Base-by-base conservation (phyloP, 768 basidiomycete genomes). In the Rubroboletus satanas region DNA sequence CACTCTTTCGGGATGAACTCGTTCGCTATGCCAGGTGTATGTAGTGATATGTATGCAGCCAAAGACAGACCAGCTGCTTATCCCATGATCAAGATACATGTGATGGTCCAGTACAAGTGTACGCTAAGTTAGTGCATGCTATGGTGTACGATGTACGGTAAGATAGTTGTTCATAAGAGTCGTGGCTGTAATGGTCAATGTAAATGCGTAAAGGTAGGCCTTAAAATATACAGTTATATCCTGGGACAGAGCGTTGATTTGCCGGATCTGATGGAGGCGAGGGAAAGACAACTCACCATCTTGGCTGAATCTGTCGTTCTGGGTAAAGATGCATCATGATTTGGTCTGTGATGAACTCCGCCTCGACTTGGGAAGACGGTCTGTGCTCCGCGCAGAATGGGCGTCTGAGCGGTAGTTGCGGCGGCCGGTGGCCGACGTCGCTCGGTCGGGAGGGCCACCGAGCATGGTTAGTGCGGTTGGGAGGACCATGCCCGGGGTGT, bases 301-400 rank as follows among this genome's bases (percentile, higher is more conserved):
- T 58, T 12, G 69, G 69, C 45, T 66, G 71, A 17, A 71, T 71
- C 28, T 55, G 52, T 56, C 58, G 68, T 56, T 71, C 69, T 28
- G 69, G 69, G 41, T 72, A 72, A 11, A 71, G 59, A 37, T 67
- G 56, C 69, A 71, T 71, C 66, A 71, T 62, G 43, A 72, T 72
- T 49, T 72, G 71, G 57, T 71, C 69, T 2, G 69, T 63, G 35
- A 62, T 65, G 53, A 57, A 71, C 56, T 72, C 69, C 14, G 67
- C 61, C 52, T 71, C 63, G 51, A 65, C 69, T 45, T 72, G 66
- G 12, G 69, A 59, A 21, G 65, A 54, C 3, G 65, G 56, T 41
- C 65, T 55, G 29, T 65, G 55, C 4, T 23, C 49, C 6, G 48
- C 26, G 14, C 57, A 43, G 1, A 63, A 63, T 2, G 60, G 61